Percentiles rank a stretch among this genome's conserved stretches.
These are phyloP conservation scores for Hypoxylon fuscum DNA, from an alignment of 495 filamentous ascomycete genomes.

Conservation along the genomic window DNA sequence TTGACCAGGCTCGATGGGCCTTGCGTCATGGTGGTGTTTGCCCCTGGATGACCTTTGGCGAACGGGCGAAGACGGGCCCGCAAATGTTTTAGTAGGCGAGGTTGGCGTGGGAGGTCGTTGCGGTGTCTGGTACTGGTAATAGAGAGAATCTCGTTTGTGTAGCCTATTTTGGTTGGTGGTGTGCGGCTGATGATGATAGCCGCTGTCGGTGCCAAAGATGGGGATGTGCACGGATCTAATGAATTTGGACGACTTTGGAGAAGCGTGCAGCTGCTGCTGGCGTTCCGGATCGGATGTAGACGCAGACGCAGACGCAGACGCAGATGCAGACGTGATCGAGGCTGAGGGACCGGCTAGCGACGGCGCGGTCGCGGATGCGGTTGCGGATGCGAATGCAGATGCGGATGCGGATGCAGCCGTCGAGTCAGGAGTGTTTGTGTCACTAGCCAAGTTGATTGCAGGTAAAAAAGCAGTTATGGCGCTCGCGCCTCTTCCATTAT, in stretches of 20 bases:
- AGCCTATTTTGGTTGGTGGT: constrained; percentile 11
- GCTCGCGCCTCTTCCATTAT: constrained; percentile 29
- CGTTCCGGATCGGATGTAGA: constrained; percentile 7
- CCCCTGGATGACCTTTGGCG: constrained; percentile 29
- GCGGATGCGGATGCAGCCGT: constrained; percentile 21
- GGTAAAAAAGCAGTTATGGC: constrained; percentile 16
- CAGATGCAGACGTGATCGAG: constrained; percentile 19
- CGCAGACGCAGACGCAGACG: constrained; percentile 14
- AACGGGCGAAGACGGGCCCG: constrained; percentile 24
- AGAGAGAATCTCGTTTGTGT: constrained; percentile 35
- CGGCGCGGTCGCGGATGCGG: constrained; percentile 21
- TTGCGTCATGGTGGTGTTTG: constrained; percentile 50
- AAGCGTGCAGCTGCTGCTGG: constrained; percentile 12
- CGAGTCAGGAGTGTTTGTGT: constrained; percentile 13
- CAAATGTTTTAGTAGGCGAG: constrained; percentile 18
- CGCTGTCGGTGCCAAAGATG: constrained; percentile 31
- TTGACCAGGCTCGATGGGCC: constrained; percentile 45
- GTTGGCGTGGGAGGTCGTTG: constrained; percentile 28
- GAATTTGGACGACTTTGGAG: constrained; percentile 33
- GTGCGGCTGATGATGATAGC: constrained; percentile 16
- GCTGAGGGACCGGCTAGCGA: constrained; percentile 24
- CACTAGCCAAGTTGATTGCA: background rate
- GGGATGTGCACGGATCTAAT: constrained; percentile 36
- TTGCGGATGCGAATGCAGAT: constrained; percentile 1
- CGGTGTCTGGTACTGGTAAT: constrained; percentile 8